phyloP scores from a whole-genome alignment of 495 filamentous ascomycete genomes.

The Schizothecium vesticola region DNA sequence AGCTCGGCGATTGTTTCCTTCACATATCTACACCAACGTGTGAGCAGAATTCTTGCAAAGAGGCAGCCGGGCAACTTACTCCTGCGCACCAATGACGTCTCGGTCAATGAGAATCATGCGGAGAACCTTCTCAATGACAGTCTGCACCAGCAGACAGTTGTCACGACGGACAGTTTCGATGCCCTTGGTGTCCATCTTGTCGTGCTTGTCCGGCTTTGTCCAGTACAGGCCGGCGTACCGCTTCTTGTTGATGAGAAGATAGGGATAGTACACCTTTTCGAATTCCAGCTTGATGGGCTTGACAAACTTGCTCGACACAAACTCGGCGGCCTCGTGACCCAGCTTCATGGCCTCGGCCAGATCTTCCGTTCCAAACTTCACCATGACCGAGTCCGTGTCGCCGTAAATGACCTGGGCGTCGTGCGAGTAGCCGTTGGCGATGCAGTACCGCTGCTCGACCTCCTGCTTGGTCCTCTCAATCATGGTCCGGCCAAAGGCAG shows the following conservation, averaged over 20 bases:
- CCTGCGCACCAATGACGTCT: constrained; percentile 83
- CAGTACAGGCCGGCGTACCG: constrained; percentile 96
- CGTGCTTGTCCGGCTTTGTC: constrained; percentile 89
- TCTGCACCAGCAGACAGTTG: constrained; percentile 92
- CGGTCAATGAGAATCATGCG: constrained; percentile 92
- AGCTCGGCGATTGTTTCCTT: constrained; percentile 94
- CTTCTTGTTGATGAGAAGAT: constrained; percentile 99
- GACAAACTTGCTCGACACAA: constrained; percentile 84
- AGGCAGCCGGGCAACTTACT: constrained; percentile 54
- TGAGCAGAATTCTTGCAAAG: constrained; percentile 14
- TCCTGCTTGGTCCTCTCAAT: constrained; percentile 95
- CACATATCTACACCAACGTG: constrained; percentile 64
- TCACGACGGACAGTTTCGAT: constrained; percentile 97
- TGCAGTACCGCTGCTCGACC: constrained; percentile 81
- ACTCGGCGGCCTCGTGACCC: constrained; percentile 81
- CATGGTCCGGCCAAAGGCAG: constrained; percentile 94
- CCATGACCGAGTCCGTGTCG: constrained; percentile 99
- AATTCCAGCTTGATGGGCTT: constrained; percentile 98
- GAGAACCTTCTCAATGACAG: constrained; percentile 94
- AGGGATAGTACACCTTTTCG: constrained; percentile 98
- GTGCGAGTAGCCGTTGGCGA: constrained; percentile 89
- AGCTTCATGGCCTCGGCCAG: constrained; percentile 87
- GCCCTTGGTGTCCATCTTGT: constrained; percentile 99
- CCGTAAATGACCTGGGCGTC: constrained; percentile 97
- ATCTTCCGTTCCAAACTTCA: constrained; percentile 89